Conservation (phyloP, 306 rosid species). For the Begonia loranthoides region DNA sequence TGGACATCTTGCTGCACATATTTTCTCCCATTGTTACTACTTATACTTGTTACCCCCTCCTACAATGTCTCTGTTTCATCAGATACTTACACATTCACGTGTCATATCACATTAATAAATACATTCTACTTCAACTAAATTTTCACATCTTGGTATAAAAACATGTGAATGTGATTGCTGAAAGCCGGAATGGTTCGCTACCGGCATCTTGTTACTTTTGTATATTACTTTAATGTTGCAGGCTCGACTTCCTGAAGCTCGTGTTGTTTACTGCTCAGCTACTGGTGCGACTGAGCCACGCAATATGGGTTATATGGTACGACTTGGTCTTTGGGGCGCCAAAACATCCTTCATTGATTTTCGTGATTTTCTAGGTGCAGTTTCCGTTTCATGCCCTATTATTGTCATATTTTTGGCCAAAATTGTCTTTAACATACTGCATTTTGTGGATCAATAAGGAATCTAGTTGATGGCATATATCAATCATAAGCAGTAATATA, state of each 20-base stretch:
- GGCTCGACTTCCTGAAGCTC: slow-evolving; percentile 84
- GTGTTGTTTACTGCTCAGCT: slow-evolving; percentile 92
- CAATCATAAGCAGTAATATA: too few species aligned
- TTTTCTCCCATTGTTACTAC: neutral
- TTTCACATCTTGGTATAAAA: too few species aligned
- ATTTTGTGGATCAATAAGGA: too few species aligned
- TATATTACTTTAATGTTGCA: slow-evolving; percentile 14
- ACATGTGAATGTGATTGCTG: too few species aligned
- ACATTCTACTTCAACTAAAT: too few species aligned
- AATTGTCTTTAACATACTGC: too few species aligned
- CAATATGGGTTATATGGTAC: slow-evolving; percentile 97
- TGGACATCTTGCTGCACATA: slow-evolving; percentile 1
- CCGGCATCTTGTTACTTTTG: too few species aligned
- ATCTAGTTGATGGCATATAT: too few species aligned
- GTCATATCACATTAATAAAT: too few species aligned
- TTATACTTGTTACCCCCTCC: neutral
- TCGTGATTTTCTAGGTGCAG: slow-evolving; percentile 76
- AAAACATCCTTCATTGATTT: slow-evolving; percentile 80
- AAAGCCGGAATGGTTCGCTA: too few species aligned
- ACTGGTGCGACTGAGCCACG: slow-evolving; percentile 99
- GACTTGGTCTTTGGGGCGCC: slow-evolving; percentile 97
- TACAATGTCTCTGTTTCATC: neutral
- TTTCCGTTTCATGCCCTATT: neutral
- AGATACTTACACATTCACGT: too few species aligned
- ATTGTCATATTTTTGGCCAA: too few species aligned